Base-by-base conservation (phyloP, 2,329 filamentous ascomycete genomes). In the Colletotrichum incanum region DNA sequence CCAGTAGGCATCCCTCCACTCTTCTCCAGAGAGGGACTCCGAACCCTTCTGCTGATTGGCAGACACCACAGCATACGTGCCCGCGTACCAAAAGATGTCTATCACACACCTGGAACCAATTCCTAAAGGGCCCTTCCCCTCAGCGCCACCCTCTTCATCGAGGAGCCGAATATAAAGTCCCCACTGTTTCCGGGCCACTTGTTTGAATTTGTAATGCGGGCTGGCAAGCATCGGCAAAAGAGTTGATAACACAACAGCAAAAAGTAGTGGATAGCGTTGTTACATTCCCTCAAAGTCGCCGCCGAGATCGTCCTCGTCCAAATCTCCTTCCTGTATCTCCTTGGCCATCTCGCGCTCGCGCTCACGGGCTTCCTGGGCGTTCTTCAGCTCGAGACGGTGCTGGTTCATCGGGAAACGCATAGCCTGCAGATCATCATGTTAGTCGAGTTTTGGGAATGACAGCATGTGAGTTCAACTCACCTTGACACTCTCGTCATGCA, bases 381-480 rank as follows among this genome's bases (percentile, higher is more conserved):
- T 98, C 90, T 98, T 98, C 67, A 99, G 89, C 84, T 99, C 96
- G 67, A 98, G 88, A 23, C 96, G 91, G 84, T 99, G 96, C 84
- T 98, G 96, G 86, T 99, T 98, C 96, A 98, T 98, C 2, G 96
- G 96, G 85, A 98, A 99, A 67, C 96, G 92, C 96, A 99, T 99
- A 34, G 96, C 96, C 94, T 96, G 63, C 7, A 55, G 56, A 45
- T 3, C 1, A 5, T 58, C 28, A 23, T 49, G 73, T 83, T 79
- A 84, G 78, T 28, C 26, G 64, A 8, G 23, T 59, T 8, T 28
- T 28, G 12, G 23, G 26, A 8, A 50, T 28, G 2, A 9, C 28
- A n/a, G n/a, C 14, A 14, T 8, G 12, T 18, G 16, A 14, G 2
- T 14, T 34, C 37, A 28, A 56, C 28, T 47, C 88, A 95, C 94